Base-by-base conservation (phyloP, 257 asterid species). In the Gentiana straminea region DNA sequence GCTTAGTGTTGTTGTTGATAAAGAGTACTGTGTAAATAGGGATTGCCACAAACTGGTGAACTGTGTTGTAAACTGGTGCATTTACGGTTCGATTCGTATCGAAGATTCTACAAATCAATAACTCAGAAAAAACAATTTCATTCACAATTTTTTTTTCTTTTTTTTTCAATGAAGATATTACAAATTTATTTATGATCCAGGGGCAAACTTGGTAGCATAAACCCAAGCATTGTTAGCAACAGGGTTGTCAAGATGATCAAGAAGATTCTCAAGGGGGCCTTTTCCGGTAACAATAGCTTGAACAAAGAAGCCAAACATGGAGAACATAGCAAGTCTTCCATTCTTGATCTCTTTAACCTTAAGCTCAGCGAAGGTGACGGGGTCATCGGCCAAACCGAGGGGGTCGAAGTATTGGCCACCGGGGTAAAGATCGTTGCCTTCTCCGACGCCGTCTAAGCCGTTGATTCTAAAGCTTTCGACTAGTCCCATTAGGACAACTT, bases 361-460 rank as follows among this genome's bases (percentile, higher is more conserved):
- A 34, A 81, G 85, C 81, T 86, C 89, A 0, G 82, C 92, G 46
- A 86, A 86, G 33, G 94, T 78, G 0, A 64, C 79, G 0, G 88
- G 91, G 55, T 86, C 96, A 52, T 84, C 86, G 1, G 81, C 94
- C 33, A 81, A 76, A 49, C 89, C 96, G 4, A 86, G 79, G 5
- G 94, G 95, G 62, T 86, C 94, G 54, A 86, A 86, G 77, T 78
- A 81, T 51, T 83, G 94, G 13, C 96, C 96, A 4, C 94, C 96
- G 0, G 95, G 91, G 83, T 86, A 84, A 13, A 86, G 86, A 51
- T 84, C 72, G 59, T 81, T 81, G 75, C 94, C 96, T 45, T 81
- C 89, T 59, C 94, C 92, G n/a, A 86, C 91, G 50, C 86, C 89
- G 3, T 80, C 84, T 1, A 81, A 81, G 37, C 94, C 92, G 58